These are phyloP conservation scores for Cyanidium caldarium DNA, from an alignment of 23 red algal species.

Conservation along the genomic window DNA sequence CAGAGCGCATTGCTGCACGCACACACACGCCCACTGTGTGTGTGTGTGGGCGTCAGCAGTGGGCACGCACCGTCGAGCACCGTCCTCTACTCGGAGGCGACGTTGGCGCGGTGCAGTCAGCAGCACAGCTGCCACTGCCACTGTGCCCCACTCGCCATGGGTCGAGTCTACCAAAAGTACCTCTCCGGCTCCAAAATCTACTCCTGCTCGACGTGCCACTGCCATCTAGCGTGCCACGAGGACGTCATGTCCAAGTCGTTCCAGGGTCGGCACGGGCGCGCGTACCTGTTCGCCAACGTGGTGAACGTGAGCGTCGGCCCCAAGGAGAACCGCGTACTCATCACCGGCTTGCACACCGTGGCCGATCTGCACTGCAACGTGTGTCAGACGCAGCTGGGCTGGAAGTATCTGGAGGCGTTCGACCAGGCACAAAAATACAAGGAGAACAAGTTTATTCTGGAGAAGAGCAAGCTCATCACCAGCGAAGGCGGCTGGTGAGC, in stretches of 20 bases:
- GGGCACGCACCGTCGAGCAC: too few species aligned
- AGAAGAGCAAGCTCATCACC: conserved; percentile 30
- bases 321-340: conserved; percentile 53
- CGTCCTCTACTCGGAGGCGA: too few species aligned
- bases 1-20: too few species aligned
- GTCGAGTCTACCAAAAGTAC: conserved; percentile 59
- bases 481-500: neutral
- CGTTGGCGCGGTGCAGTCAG: too few species aligned
- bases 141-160: too few species aligned
- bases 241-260: conserved; percentile 89
- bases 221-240: conserved; percentile 66
- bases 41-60: too few species aligned
- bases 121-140: too few species aligned
- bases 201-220: conserved; percentile 51
- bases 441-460: conserved; percentile 95
- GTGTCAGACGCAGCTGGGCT: conserved; percentile 59
- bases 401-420: conserved; percentile 93
- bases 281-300: conserved; percentile 89
- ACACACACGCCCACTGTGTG: too few species aligned
- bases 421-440: conserved; percentile 91
- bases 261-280: conserved; percentile 70
- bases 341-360: conserved; percentile 81
- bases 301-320: conserved; percentile 73
- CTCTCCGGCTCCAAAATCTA: conserved; percentile 53
- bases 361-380: conserved; percentile 85